Percentiles rank a stretch among this genome's conserved stretches.
These are phyloP conservation scores for Penicillium egyptiacum DNA, from an alignment of 495 filamentous ascomycete species.

Conservation along the genomic window DNA sequence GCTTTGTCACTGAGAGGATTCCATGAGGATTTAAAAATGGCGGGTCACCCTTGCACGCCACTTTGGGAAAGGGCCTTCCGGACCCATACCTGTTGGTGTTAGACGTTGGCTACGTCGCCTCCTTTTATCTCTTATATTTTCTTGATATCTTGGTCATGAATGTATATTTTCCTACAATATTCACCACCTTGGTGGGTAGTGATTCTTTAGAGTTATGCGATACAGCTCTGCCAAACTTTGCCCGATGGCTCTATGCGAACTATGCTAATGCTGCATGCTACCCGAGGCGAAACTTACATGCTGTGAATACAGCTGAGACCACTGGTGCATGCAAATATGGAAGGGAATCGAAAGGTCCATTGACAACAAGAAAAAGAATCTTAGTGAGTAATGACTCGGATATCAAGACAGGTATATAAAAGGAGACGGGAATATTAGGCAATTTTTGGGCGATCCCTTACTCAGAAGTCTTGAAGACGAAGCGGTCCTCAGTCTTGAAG, in stretches of 20 bases:
- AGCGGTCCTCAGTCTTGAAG: constrained; percentile 70
- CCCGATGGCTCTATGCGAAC: neutral
- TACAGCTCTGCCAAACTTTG: neutral
- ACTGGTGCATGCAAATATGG: neutral
- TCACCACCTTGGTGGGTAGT: neutral
- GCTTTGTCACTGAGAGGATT: neutral
- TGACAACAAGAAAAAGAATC: constrained; percentile 16
- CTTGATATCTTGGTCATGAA: neutral
- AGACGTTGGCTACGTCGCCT: neutral
- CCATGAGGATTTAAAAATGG: constrained; percentile 3
- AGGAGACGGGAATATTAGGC: constrained; percentile 11
- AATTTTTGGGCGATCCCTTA: constrained; percentile 23
- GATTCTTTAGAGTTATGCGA: neutral
- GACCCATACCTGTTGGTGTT: constrained; percentile 1
- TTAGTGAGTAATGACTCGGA: constrained; percentile 29
- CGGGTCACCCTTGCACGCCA: constrained; percentile 13
- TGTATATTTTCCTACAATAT: neutral
- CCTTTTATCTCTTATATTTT: neutral
- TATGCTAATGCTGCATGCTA: neutral
- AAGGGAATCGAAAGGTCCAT: constrained; percentile 11
- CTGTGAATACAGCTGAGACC: neutral
- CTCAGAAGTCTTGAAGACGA: constrained; percentile 71
- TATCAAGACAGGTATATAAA: constrained; percentile 33
- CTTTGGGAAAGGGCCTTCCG: constrained; percentile 6
- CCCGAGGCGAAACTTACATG: neutral